These are phyloP conservation scores for Dactylellina parvicollis DNA, from an alignment of 2,329 filamentous ascomycete genomes.

Conservation along the genomic window DNA sequence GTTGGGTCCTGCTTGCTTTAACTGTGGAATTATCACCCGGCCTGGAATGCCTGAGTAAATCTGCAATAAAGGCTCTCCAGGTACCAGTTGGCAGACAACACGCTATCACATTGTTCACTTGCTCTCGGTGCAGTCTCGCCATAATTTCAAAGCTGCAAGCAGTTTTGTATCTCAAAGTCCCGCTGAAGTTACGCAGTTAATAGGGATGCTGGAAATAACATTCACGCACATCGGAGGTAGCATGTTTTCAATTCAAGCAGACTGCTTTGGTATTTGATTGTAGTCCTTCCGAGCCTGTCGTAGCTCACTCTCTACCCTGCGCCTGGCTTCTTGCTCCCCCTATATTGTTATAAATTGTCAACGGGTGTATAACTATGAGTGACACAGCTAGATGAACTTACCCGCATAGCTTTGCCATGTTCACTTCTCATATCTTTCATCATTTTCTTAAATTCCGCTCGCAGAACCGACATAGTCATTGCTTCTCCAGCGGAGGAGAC, in stretches of 20 bases:
- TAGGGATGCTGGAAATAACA: no score
- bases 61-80: no score
- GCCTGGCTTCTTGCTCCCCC: slow-evolving; percentile 77
- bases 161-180: no score
- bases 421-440: slow-evolving; percentile 77
- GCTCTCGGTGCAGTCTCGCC: no score
- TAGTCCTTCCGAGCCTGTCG: slow-evolving; percentile 66
- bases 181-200: no score
- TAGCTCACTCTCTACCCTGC: slow-evolving; percentile 72
- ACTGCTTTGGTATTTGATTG: slow-evolving; percentile 20
- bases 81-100: no score
- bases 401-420: slow-evolving; percentile 72
- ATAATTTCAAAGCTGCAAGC: no score
- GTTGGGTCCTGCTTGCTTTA: no score
- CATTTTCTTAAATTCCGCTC: slow-evolving; percentile 82
- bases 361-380: not conserved
- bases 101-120: no score
- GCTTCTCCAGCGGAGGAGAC: slow-evolving; percentile 63
- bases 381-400: slow-evolving; percentile 62
- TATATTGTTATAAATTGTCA: slow-evolving; percentile 59
- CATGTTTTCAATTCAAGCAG: not conserved
- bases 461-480: slow-evolving; percentile 74
- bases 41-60: no score
- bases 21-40: no score
- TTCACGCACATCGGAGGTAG: no score